Evolutionary conservation across 257 asterid species (phyloP), one percentile per base, ranked within the genome.

Genomic region (Solanum ossicruentum): DNA sequence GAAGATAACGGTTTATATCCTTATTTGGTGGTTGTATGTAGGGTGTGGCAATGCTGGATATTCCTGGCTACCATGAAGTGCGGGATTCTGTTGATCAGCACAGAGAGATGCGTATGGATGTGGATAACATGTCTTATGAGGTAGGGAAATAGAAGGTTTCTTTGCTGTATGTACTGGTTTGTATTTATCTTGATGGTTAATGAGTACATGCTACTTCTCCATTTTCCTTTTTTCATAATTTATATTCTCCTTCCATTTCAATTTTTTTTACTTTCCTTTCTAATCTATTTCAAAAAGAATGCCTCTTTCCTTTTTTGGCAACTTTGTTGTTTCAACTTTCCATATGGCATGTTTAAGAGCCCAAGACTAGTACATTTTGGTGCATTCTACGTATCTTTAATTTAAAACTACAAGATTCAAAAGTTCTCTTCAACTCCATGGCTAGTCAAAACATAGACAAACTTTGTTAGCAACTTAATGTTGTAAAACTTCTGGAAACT

Each of bases 11-110:
- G 82, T 51, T 86, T 78, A 39, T 63, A 56, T 81, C 12, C 51
- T 65, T 66, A 54, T 39, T 78, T 18, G 13, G 41, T 81, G 85
- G 47, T 58, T 83, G 60, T 32, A 52, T 75, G 87, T 79, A 94
- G 98, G 99, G 93, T 82, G 94, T 92, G 36, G 92, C 97, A 12
- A 91, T 94, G 69, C 87, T 93, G 65, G 97, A 93, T 83, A 89
- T 92, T 89, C 93, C 96, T 51, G 93, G 92, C 63, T 91, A 91
- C 86, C 92, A 86, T 81, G 98, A 90, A 84, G 87, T 87, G 54
- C 92, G 90, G 52, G 93, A 87, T 88, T 65, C 88, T 36, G 66
- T 79, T 85, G 99, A 94, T 88, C 99, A 90, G 91, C 98, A 91
- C 86, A 85, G 94, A 83, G 99, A 93, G 78, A 85, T 88, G 91